phyloP scores from a whole-genome alignment of 2,329 filamentous ascomycete genomes.

The Beauveria medogensis region DNA sequence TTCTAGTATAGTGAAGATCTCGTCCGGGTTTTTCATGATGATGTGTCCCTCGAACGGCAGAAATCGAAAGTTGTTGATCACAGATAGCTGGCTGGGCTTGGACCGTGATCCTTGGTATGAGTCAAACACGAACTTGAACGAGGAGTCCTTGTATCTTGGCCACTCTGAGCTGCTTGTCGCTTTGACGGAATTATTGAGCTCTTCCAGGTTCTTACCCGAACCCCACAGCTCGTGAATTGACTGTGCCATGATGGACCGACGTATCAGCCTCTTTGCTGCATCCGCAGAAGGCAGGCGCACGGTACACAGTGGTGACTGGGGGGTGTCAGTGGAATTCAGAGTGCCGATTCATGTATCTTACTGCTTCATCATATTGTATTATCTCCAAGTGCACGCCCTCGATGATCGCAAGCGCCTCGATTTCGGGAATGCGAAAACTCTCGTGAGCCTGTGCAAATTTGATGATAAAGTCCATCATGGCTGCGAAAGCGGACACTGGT shows the following conservation, averaged over 20 bases:
- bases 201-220: slow-evolving; percentile 54
- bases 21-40: slow-evolving; percentile 62
- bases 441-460: slow-evolving; percentile 86
- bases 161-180: slow-evolving; percentile 50
- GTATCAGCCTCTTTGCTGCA: slow-evolving; percentile 58
- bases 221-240: slow-evolving; percentile 90
- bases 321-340: slow-evolving; percentile 16
- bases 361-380: slow-evolving; percentile 64
- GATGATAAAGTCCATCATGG: slow-evolving; percentile 67
- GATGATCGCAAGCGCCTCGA: slow-evolving; percentile 68
- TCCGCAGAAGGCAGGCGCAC: slow-evolving; percentile 58
- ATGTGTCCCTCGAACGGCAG: slow-evolving; percentile 73
- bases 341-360: slow-evolving; percentile 35
- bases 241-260: slow-evolving; percentile 72
- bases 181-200: slow-evolving; percentile 60
- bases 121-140: slow-evolving; percentile 82
- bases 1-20: slow-evolving; percentile 75
- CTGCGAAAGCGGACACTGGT: neutral
- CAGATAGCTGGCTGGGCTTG: slow-evolving; percentile 52
- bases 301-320: slow-evolving; percentile 78
- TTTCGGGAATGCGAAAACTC: slow-evolving; percentile 79
- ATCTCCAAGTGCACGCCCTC: slow-evolving; percentile 62
- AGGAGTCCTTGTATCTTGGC: slow-evolving; percentile 51
- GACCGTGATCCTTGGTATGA: slow-evolving; percentile 69
- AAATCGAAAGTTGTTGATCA: slow-evolving; percentile 79